Conservation (phyloP, 2,329 filamentous ascomycete genomes). For the Penicillium sp. region DNA sequence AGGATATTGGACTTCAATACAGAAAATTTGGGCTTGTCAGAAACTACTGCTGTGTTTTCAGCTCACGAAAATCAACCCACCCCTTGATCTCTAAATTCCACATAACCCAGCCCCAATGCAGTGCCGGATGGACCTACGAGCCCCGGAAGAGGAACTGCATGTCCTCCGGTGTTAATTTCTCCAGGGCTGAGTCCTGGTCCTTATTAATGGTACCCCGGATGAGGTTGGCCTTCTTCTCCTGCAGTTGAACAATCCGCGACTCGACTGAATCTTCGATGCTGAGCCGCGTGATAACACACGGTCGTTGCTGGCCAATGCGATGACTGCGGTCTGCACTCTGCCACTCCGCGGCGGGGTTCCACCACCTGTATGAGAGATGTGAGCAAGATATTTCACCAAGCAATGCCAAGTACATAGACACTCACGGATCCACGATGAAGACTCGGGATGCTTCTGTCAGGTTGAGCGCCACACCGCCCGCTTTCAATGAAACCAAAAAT, state of each 20-base stretch:
- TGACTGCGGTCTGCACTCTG: constrained; percentile 92
- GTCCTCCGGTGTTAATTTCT: constrained; percentile 84
- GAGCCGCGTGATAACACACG: constrained; percentile 88
- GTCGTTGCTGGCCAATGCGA: constrained; percentile 90
- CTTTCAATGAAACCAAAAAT: constrained; percentile 93
- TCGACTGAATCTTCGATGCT: constrained; percentile 98
- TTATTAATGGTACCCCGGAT: constrained; percentile 96
- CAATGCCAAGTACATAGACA: constrained; percentile 27
- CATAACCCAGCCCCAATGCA: no score
- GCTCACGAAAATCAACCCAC: no score
- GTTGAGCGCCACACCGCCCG: constrained; percentile 92
- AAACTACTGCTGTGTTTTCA: no score
- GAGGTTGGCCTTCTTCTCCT: constrained; percentile 99
- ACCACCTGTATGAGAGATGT: constrained; percentile 65
- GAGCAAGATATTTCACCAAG: constrained; percentile 7
- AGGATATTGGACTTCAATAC: no score
- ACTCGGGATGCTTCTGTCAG: constrained; percentile 91
- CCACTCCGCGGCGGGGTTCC: constrained; percentile 99
- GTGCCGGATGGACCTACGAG: constrained; percentile 38
- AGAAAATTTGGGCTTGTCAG: no score
- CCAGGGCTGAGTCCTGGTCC: constrained; percentile 78
- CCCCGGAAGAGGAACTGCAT: constrained; percentile 96
- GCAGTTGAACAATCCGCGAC: constrained; percentile 87
- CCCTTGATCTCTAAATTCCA: no score
- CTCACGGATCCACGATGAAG: constrained; percentile 93